Evolutionary conservation across 2,329 filamentous ascomycete genomes (phyloP).

Genomic region (Pseudogymnoascus destructans): DNA sequence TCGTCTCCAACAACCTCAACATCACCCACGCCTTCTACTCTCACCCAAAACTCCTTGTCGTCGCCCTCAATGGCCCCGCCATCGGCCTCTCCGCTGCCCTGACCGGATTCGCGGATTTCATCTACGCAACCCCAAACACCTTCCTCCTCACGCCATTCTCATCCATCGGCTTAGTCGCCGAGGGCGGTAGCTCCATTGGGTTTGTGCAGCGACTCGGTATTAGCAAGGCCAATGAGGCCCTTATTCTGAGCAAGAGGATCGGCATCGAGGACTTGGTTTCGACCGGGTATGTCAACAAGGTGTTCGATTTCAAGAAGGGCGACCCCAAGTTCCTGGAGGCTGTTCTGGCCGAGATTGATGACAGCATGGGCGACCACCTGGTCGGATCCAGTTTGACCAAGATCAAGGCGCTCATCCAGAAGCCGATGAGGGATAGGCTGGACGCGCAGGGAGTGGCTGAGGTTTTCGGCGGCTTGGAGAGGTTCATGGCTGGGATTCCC

Average conservation of each 20-base stretch:
- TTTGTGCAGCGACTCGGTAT: conserved; percentile 72
- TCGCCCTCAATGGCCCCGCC: conserved; percentile 82
- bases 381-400: conserved; percentile 64
- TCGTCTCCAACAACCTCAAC: conserved; percentile 80
- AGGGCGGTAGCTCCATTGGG: conserved; percentile 68
- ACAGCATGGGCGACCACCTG: conserved; percentile 66
- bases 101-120: conserved; percentile 74
- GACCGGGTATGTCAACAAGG: conserved; percentile 74
- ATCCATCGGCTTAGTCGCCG: conserved; percentile 76
- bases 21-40: conserved; percentile 81
- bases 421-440: conserved; percentile 57
- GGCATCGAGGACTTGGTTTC: conserved; percentile 57
- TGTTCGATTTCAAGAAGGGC: conserved; percentile 53
- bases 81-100: conserved; percentile 81
- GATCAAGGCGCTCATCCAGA: conserved; percentile 73
- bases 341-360: conserved; percentile 70
- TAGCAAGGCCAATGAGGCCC: conserved; percentile 75
- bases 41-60: conserved; percentile 86
- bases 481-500: conserved; percentile 54
- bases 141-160: conserved; percentile 88
- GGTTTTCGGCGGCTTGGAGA: conserved; percentile 71
- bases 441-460: conserved; percentile 71
- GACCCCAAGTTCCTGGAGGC: conserved; percentile 54
- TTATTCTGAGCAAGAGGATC: conserved; percentile 80
- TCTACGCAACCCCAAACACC: conserved; percentile 69